phyloP scores from a whole-genome alignment of 1,139 yeast genomes.

The Wickerhamomyces sp. region DNA sequence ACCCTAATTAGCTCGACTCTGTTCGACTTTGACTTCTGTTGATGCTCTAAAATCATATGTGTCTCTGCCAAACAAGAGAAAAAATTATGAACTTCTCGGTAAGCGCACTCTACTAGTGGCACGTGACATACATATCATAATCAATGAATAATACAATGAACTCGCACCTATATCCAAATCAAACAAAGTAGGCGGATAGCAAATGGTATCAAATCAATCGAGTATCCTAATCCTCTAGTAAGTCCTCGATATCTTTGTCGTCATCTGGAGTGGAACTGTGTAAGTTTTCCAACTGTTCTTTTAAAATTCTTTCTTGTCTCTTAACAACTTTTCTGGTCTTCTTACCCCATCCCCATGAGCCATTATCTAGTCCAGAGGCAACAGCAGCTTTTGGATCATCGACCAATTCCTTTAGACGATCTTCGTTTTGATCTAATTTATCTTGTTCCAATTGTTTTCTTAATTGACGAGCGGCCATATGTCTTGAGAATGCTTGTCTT shows the following conservation, averaged over 20 bases:
- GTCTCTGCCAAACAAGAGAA: not conserved
- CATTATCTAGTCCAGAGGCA: slow-evolving; percentile 34
- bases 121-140: not conserved
- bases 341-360: slow-evolving; percentile 75
- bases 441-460: slow-evolving; percentile 46
- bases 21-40: too few relatives aligned
- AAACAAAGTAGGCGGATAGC: not conserved
- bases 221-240: slow-evolving; percentile 48
- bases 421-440: slow-evolving; percentile 28
- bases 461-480: slow-evolving; percentile 46
- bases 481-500: slow-evolving; percentile 37
- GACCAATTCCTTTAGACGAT: slow-evolving; percentile 37
- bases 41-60: not conserved
- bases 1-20: too few relatives aligned
- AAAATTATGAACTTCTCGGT: not conserved
- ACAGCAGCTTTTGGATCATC: slow-evolving; percentile 30
- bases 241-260: slow-evolving; percentile 62
- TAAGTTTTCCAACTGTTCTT: slow-evolving; percentile 41
- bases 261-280: slow-evolving; percentile 48
- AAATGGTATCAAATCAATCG: not conserved
- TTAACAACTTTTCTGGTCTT: slow-evolving; percentile 56
- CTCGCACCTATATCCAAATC: too few relatives aligned
- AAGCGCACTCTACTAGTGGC: not conserved
- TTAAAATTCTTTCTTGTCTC: slow-evolving; percentile 48
- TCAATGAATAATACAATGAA: too few relatives aligned